Percentiles rank a stretch among this genome's conserved stretches.
Evolutionary conservation across 1,284 basidiomycete species (phyloP).

Genomic region (Xanthoconium separans): DNA sequence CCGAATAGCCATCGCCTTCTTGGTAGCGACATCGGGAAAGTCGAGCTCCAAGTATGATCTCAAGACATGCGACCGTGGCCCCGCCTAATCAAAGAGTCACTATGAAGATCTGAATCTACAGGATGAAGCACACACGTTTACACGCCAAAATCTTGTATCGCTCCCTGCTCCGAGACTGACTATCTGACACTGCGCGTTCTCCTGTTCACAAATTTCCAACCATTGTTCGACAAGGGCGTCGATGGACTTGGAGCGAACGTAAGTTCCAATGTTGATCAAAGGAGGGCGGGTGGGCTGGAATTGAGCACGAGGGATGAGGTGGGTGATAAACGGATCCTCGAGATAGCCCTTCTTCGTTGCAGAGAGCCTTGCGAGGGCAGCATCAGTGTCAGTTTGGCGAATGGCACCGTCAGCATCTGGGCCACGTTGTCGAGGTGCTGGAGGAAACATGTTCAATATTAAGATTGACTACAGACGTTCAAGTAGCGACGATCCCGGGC

Average conservation of each 20-base stretch:
- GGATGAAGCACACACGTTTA: slow-evolving; percentile 60
- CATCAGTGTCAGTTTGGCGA: slow-evolving; percentile 73
- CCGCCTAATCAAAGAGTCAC: slow-evolving; percentile 44
- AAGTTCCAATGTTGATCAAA: slow-evolving; percentile 94
- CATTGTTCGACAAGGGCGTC: slow-evolving; percentile 80
- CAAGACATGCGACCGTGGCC: slow-evolving; percentile 46
- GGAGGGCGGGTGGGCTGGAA: slow-evolving; percentile 71
- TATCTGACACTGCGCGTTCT: slow-evolving; percentile 23
- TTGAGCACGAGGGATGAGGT: slow-evolving; percentile 64
- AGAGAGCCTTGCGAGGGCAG: slow-evolving; percentile 75
- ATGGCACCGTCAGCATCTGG: slow-evolving; percentile 54
- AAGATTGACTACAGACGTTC: no score
- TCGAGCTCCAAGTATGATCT: slow-evolving; percentile 85
- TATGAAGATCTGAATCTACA: slow-evolving; percentile 1
- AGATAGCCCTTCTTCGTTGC: slow-evolving; percentile 79
- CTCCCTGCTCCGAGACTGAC: slow-evolving; percentile 30
- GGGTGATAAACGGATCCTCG: slow-evolving; percentile 64
- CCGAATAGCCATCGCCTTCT: slow-evolving; percentile 82
- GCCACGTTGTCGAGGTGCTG: slow-evolving; percentile 14
- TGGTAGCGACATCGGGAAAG: slow-evolving; percentile 80
- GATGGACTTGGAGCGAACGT: slow-evolving; percentile 78
- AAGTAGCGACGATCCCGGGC: neutral
- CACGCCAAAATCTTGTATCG: slow-evolving; percentile 73
- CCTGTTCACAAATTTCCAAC: slow-evolving; percentile 40
- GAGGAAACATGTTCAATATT: slow-evolving; percentile 16